Evolutionary conservation across 192 early-diverging fungal genomes (phyloP), one percentile per base, ranked within the genome.

Genomic region (Dimargaris cristalligena): DNA sequence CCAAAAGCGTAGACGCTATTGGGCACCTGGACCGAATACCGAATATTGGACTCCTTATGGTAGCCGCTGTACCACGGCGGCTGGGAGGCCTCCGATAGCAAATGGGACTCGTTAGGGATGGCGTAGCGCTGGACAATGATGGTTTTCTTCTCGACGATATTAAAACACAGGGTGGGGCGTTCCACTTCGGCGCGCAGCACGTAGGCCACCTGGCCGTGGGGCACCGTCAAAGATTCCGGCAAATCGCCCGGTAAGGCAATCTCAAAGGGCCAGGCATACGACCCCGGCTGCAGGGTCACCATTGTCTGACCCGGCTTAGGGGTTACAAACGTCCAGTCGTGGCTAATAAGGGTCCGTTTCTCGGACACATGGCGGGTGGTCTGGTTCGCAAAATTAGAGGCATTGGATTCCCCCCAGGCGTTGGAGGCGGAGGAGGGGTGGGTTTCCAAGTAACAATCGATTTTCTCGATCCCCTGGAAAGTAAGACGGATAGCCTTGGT

Each of bases 241-340:
- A 56, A 32, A 32, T 56, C 54, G 32, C 54, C 54, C 2, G 54
- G 54, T 14, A 56, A 34, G 18, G 54, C 32, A 16, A 56, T 56
- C 23, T 56, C 54, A 34, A 56, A 56, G 54, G 54, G 54, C 54
- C 54, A 56, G 34, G 54, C 34, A 23, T 56, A 56, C 2, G 54
- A 29, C 16, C 54, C 54, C 9, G 54, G 54, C 31, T 1, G 54
- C 23, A 56, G 54, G 1, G 46, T 47, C 20, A 56, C 54, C 6
- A 16, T 34, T 4, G 54, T 34, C 29, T 56, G 31, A 34, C 54
- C 54, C 3, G 54, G 32, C 31, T 34, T 14, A 14, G 54, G 2
- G 0, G 10, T 14, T 1, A 34, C 16, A 23, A 56, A 56, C 10
- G 54, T 33, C 54, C 54, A 56, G 31, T 9, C 6, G 54, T 56